These are phyloP conservation scores for Kodamaea sp. DNA, from an alignment of 1,139 yeast species.

Conservation along the genomic window DNA sequence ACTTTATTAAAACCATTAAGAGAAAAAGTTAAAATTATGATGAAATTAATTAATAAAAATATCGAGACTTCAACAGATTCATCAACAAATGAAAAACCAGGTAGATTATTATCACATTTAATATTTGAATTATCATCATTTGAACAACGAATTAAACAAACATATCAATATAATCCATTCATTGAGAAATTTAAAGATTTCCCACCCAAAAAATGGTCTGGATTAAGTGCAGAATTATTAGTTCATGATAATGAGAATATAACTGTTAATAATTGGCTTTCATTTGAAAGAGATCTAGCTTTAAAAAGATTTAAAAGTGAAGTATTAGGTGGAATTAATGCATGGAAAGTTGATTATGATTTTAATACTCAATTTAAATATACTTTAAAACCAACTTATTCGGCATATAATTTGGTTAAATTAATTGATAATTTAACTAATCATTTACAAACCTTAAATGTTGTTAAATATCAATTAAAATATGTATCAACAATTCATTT, in stretches of 20 bases:
- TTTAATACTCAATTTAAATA: constrained; percentile 12
- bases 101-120: constrained; percentile 56
- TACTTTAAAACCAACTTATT: constrained; percentile 56
- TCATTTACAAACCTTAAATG: constrained; percentile 53
- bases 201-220: constrained; percentile 49
- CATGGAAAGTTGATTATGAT: constrained; percentile 62
- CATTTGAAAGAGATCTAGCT: constrained; percentile 59
- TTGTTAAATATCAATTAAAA: constrained; percentile 62
- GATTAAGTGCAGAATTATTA: constrained; percentile 56
- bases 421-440: constrained; percentile 65
- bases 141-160: constrained; percentile 51
- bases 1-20: constrained; percentile 51
- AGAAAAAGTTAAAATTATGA: constrained; percentile 38
- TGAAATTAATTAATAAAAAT: constrained; percentile 26
- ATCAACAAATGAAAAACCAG: constrained; percentile 30
- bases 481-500: constrained; percentile 71
- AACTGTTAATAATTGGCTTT: constrained; percentile 53
- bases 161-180: constrained; percentile 55
- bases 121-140: constrained; percentile 57
- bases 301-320: constrained; percentile 52
- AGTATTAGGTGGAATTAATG: constrained; percentile 49
- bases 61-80: constrained; percentile 17
- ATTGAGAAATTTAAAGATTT: constrained; percentile 24
- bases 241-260: constrained; percentile 29
- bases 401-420: constrained; percentile 59